These are phyloP conservation scores for Hanseniaspora uvarum DNA, from an alignment of 1,139 yeast genomes.

Conservation along the genomic window DNA sequence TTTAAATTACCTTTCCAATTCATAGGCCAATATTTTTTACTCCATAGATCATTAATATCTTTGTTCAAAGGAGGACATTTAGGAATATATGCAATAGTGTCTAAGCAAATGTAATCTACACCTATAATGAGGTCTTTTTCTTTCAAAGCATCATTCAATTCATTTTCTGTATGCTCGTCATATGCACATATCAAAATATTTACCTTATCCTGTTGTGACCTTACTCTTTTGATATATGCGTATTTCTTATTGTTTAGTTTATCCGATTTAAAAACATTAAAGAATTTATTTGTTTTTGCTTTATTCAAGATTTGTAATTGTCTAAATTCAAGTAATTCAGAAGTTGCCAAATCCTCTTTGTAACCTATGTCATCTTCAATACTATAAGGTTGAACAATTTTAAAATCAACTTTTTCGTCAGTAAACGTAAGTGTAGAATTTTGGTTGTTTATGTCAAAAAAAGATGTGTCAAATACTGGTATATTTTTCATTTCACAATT, in stretches of 20 bases:
- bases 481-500: neutral
- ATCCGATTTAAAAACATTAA: neutral
- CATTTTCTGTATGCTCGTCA: neutral
- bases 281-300: neutral
- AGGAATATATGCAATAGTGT: constrained; percentile 34
- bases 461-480: constrained; percentile 5
- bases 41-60: constrained; percentile 56
- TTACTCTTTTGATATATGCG: constrained; percentile 9
- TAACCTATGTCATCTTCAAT: neutral
- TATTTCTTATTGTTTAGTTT: neutral
- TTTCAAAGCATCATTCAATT: neutral
- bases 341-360: neutral
- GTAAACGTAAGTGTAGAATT: constrained; percentile 1
- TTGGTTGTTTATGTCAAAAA: constrained; percentile 4
- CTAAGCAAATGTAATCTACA: constrained; percentile 7
- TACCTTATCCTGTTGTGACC: neutral
- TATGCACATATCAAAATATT: neutral
- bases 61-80: constrained; percentile 50
- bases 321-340: neutral
- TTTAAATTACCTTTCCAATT: constrained; percentile 90
- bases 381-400: neutral
- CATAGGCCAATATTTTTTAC: constrained; percentile 66
- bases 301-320: constrained; percentile 5
- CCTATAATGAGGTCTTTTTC: neutral
- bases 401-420: neutral